A percentile compares a stretch with the other conserved stretches of the same genome.
Evolutionary conservation across 306 rosid genomes (phyloP).

Genomic region (Cicer pinnatifidum): DNA sequence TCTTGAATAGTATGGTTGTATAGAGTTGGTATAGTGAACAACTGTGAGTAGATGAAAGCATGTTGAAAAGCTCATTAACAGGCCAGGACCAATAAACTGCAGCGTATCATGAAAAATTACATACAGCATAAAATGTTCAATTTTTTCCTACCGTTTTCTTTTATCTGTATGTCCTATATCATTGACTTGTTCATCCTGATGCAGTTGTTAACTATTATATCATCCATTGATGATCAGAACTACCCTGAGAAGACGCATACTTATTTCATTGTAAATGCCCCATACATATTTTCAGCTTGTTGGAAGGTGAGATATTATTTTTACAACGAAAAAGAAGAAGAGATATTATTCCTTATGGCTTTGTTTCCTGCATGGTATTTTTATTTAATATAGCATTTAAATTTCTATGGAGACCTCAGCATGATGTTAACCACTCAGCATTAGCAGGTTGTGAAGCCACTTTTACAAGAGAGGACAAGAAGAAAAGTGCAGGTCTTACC

Average conservation of each 20-base stretch:
- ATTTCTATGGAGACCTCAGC: constrained; percentile 36
- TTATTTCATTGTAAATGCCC: constrained; percentile 83
- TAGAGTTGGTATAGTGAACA: constrained; percentile 24
- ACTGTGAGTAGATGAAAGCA: not conserved
- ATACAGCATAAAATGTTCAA: not conserved
- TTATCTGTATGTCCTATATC: constrained; percentile 12
- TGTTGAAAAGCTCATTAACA: constrained; percentile 32
- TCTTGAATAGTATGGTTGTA: constrained; percentile 30
- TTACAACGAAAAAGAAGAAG: not conserved
- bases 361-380: constrained; percentile 21
- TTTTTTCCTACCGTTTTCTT: not conserved
- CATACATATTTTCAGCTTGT: constrained; percentile 91
- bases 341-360: constrained; percentile 40
- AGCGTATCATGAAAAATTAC: constrained; percentile 15
- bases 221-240: constrained; percentile 90
- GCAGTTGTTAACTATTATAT: constrained; percentile 82
- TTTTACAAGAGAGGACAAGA: constrained; percentile 90
- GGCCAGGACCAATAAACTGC: constrained; percentile 12
- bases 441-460: constrained; percentile 93
- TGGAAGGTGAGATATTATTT: constrained; percentile 74
- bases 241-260: constrained; percentile 93
- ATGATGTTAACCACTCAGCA: constrained; percentile 36
- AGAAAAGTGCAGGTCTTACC: constrained; percentile 84
- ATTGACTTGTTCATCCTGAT: constrained; percentile 43
- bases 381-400: constrained; percentile 34